phyloP scores from a whole-genome alignment of 2,329 filamentous ascomycete genomes.

The Beauveria sp. region DNA sequence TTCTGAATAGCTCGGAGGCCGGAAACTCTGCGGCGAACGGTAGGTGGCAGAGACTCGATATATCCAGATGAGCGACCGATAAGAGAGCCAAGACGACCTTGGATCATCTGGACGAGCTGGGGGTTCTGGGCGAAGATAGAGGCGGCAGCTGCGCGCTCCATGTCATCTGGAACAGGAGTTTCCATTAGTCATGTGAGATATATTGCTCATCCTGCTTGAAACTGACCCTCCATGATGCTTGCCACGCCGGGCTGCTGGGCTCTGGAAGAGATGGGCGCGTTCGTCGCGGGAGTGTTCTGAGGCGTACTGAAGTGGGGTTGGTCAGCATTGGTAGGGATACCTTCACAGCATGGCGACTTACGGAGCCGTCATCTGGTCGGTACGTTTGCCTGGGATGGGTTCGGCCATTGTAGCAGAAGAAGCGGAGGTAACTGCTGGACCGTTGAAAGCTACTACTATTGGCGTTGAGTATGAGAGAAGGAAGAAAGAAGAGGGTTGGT shows the following conservation, averaged over 20 bases:
- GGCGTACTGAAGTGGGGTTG: constrained; percentile 65
- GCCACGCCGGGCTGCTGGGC: constrained; percentile 90
- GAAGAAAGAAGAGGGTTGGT: constrained; percentile 17
- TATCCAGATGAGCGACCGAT: constrained; percentile 95
- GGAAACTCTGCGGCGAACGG: constrained; percentile 86
- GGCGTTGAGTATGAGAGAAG: constrained; percentile 18
- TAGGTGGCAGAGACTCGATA: constrained; percentile 86
- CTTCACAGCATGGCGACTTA: constrained; percentile 33
- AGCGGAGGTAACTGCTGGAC: constrained; percentile 12
- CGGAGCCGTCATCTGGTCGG: constrained; percentile 50
- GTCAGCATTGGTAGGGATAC: constrained; percentile 29
- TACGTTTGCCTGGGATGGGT: constrained; percentile 56
- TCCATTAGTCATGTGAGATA: constrained; percentile 17
- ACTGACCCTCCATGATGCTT: constrained; percentile 94
- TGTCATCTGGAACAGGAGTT: constrained; percentile 59
- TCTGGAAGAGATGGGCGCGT: constrained; percentile 95
- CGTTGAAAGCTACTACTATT: constrained; percentile 4
- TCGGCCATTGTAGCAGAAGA: constrained; percentile 47
- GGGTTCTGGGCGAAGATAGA: constrained; percentile 96
- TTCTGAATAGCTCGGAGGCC: constrained; percentile 98
- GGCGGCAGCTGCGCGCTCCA: constrained; percentile 79
- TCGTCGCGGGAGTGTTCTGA: constrained; percentile 93
- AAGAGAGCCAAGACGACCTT: constrained; percentile 87
- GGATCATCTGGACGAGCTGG: constrained; percentile 91
- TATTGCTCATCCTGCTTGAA: constrained; percentile 3